A percentile compares a stretch with the other conserved stretches of the same genome.
phyloP scores from a whole-genome alignment of 768 basidiomycete species.

The Termitomyces sp. region DNA sequence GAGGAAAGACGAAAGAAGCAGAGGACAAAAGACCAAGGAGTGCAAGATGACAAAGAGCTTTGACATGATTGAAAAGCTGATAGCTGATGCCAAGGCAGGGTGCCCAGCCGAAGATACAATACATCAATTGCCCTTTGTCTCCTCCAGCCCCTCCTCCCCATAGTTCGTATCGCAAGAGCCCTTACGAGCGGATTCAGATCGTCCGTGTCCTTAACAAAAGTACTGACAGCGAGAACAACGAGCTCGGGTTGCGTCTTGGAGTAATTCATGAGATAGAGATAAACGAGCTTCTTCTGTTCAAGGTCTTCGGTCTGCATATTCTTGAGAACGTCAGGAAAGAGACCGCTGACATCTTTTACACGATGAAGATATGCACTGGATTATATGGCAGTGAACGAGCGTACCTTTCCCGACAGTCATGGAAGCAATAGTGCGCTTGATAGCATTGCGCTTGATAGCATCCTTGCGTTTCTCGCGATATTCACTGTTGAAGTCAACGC shows the following conservation, averaged over 20 bases:
- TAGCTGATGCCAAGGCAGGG: no score
- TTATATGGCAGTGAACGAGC: constrained; percentile 10
- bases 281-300: constrained; percentile 99
- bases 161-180: constrained; percentile 94
- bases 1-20: no score
- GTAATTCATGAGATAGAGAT: constrained; percentile 98
- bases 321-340: constrained; percentile 98
- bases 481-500: constrained; percentile 94
- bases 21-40: no score
- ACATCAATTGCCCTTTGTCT: no score
- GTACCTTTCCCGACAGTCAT: constrained; percentile 99
- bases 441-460: constrained; percentile 98
- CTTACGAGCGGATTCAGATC: constrained; percentile 96
- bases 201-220: constrained; percentile 96
- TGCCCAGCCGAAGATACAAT: no score
- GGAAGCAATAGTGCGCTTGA: constrained; percentile 94
- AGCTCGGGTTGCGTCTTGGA: constrained; percentile 98
- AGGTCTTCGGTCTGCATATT: constrained; percentile 99
- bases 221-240: constrained; percentile 98
- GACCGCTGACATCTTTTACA: constrained; percentile 73
- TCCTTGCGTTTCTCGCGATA: constrained; percentile 95
- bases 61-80: no score
- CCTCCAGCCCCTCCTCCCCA: no score
- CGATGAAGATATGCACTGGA: constrained; percentile 4
- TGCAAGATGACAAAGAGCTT: no score